A percentile compares a stretch with the other conserved stretches of the same genome.
phyloP scores from a whole-genome alignment of 495 filamentous ascomycete genomes.

The Penicillium atrosanguineum region DNA sequence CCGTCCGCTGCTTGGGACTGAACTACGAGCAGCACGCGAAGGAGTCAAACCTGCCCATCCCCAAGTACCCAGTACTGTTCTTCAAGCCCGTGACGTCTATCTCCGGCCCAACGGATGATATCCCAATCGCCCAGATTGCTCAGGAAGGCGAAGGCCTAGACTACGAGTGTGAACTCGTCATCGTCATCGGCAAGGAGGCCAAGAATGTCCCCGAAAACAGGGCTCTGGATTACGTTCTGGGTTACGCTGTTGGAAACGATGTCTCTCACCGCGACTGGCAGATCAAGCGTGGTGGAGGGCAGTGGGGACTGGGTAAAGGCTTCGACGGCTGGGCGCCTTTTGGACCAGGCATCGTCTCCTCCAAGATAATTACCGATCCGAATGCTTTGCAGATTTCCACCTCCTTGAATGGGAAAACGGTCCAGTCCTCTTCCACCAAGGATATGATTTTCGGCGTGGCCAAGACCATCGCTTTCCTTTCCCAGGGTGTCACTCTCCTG shows the following conservation, averaged over 20 bases:
- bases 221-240: conserved; percentile 73
- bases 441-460: conserved; percentile 83
- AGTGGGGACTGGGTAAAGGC: conserved; percentile 80
- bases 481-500: conserved; percentile 71
- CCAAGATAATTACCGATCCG: conserved; percentile 64
- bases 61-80: conserved; percentile 76
- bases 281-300: conserved; percentile 71
- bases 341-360: conserved; percentile 75
- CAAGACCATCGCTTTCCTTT: conserved; percentile 71
- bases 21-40: conserved; percentile 82
- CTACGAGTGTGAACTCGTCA: conserved; percentile 83
- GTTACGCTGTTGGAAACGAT: conserved; percentile 81
- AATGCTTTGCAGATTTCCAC: conserved; percentile 65
- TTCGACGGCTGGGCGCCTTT: conserved; percentile 90
- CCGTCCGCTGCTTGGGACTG: conserved; percentile 75
- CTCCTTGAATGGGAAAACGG: conserved; percentile 66
- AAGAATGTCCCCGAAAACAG: conserved; percentile 61
- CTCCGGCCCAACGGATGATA: conserved; percentile 64
- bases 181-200: conserved; percentile 71
- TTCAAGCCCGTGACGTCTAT: conserved; percentile 79
- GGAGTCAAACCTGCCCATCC: conserved; percentile 72
- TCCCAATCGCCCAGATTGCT: conserved; percentile 60
- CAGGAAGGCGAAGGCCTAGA: conserved; percentile 64
- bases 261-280: conserved; percentile 85
- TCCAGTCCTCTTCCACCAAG: conserved; percentile 71